Conservation (phyloP, 768 basidiomycete species). For the Boletus rex-veris region DNA sequence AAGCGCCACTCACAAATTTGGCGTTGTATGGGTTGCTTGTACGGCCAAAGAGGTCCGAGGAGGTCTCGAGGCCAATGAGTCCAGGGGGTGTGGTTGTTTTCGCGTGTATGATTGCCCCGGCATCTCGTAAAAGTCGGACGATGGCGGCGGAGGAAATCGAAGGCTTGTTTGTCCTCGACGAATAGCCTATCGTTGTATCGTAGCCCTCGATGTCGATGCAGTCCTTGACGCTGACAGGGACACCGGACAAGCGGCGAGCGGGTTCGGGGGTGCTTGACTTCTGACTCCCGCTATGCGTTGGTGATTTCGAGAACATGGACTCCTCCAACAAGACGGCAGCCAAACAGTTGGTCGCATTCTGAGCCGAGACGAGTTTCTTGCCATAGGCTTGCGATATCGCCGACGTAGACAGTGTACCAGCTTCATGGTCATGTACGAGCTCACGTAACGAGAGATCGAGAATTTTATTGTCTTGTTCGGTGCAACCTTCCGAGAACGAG, state of each 20-base stretch:
- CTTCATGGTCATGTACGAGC: conserved; percentile 33
- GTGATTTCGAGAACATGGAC: conserved; percentile 8
- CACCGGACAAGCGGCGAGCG: conserved; percentile 38
- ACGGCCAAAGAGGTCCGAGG: conserved; percentile 44
- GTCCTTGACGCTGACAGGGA: conserved; percentile 51
- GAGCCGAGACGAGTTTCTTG: conserved; percentile 38
- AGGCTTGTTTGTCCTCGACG: conserved; percentile 35
- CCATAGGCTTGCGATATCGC: conserved; percentile 40
- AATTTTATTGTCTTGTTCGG: conserved; percentile 35
- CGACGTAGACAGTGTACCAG: conserved; percentile 24
- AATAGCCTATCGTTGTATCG: conserved; percentile 46
- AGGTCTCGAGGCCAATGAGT: conserved; percentile 38
- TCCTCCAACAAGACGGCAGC: conserved; percentile 43
- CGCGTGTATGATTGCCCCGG: conserved; percentile 40
- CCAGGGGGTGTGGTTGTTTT: conserved; percentile 46
- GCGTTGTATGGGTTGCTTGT: conserved; percentile 48
- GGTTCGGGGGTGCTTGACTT: not conserved
- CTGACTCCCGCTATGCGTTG: conserved; percentile 3
- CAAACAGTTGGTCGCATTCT: conserved; percentile 48
- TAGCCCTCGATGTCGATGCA: conserved; percentile 42
- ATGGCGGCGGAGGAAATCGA: conserved; percentile 36
- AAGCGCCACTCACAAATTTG: conserved; percentile 42
- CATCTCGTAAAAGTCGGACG: conserved; percentile 38
- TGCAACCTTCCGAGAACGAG: conserved; percentile 27
- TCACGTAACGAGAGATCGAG: conserved; percentile 37